Base-by-base conservation (phyloP, 2,329 filamentous ascomycete genomes). In the Epichloe uncinata region DNA sequence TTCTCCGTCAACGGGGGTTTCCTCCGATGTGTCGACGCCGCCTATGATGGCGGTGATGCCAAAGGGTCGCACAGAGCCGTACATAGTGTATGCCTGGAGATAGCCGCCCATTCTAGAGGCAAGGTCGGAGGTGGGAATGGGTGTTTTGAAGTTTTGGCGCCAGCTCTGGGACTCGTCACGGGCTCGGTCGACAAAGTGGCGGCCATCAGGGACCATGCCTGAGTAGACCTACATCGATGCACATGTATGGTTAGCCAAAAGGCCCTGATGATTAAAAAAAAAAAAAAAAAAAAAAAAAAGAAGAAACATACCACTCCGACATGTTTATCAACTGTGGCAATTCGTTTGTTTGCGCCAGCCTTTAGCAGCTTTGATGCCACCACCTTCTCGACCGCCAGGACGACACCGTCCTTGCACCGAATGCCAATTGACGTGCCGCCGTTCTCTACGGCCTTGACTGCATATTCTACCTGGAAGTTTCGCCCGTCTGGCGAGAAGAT, bases 391-490 rank as follows among this genome's bases (percentile, higher is more conserved):
- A 95, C 84, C 41, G 93, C 93, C 58, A 98, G 79, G 55, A 98
- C 89, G 48, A 98, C 87, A 56, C 93, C 93, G 69, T 97, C 89
- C 73, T 95, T 95, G 79, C 89, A 95, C 67, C 89, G 81, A 70
- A 98, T 95, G 60, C 93, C 93, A 68, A 98, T 82, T 49, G 90
- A 89, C 50, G 93, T 98, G 64, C 93, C 91, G 58, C 91, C 93
- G 63, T 94, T 97, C 74, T 98, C 93, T 56, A 98, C 93, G 50
- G 93, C 93, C 77, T 98, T 98, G 61, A 94, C 85, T 59, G 93
- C 93, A 69, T 98, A 98, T 78, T 98, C 93, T 69, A 94, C 88
- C 73, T 98, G 93, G 71, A 98, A 98, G 71, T 98, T 98, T 61
- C 93, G 87, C 66, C 93, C 93, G 73, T 98, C 93, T 58, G 93